These are phyloP conservation scores for Aspergillus luchuensis DNA, from an alignment of 2,329 filamentous ascomycete genomes.

Conservation along the genomic window DNA sequence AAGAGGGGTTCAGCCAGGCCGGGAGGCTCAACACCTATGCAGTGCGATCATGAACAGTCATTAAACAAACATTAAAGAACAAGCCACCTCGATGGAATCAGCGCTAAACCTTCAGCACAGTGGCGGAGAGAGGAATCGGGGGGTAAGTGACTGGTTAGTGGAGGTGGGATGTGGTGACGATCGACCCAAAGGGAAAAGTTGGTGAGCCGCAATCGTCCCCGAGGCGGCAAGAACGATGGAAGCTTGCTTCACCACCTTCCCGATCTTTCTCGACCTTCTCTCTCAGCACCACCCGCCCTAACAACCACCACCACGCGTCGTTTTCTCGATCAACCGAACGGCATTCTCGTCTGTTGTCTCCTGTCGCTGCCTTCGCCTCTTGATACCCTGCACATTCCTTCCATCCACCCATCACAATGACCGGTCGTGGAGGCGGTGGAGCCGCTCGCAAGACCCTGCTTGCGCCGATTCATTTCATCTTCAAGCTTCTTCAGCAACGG, in stretches of 20 bases:
- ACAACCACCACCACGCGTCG: slow-evolving; percentile 8
- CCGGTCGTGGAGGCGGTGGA: slow-evolving; percentile 56
- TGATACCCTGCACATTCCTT: slow-evolving; percentile 4
- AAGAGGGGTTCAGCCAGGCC: slow-evolving; percentile 30
- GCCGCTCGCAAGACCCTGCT: slow-evolving; percentile 68
- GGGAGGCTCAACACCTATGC: slow-evolving; percentile 27
- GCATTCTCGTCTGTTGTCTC: neutral
- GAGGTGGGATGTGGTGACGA: slow-evolving; percentile 32
- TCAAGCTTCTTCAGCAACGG: slow-evolving; percentile 84
- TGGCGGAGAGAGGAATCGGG: slow-evolving; percentile 1
- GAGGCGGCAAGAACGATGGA: slow-evolving; percentile 16
- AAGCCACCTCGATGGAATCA: slow-evolving; percentile 9
- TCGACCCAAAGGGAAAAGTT: slow-evolving; percentile 33
- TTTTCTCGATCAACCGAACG: neutral
- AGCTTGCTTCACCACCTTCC: slow-evolving; percentile 15
- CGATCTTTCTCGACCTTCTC: slow-evolving; percentile 17
- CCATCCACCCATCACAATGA: slow-evolving; percentile 45
- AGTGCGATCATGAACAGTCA: slow-evolving; percentile 27
- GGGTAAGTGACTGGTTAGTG: slow-evolving; percentile 15
- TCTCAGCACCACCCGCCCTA: slow-evolving; percentile 8
- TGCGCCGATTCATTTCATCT: slow-evolving; percentile 84
- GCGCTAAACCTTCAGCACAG: slow-evolving; percentile 5
- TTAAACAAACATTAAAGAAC: slow-evolving; percentile 22
- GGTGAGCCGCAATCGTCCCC: slow-evolving; percentile 29
- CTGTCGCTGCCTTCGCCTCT: slow-evolving; percentile 5